These are phyloP conservation scores for Phaeolepiota aurea DNA, from an alignment of 768 basidiomycete genomes.

Conservation along the genomic window DNA sequence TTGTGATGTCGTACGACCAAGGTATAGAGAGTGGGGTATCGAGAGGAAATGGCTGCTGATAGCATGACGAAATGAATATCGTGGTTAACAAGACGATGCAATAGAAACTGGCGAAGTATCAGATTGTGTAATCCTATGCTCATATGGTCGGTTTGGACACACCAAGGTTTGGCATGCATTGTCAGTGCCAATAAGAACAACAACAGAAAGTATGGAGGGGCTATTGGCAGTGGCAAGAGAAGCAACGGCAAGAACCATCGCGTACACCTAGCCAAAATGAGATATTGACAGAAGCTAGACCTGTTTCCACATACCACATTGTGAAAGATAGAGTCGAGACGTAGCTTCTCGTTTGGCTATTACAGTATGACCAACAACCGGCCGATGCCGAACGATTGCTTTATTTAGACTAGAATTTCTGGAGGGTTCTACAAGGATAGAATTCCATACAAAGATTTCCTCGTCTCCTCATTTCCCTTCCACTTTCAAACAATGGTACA, in stretches of 20 bases:
- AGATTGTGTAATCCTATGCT: not conserved
- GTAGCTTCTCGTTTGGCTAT: constrained; percentile 2
- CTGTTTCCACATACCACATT: constrained; percentile 46
- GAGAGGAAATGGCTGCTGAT: constrained; percentile 77
- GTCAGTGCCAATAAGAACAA: constrained; percentile 72
- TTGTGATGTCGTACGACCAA: constrained; percentile 65
- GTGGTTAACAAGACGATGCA: constrained; percentile 77
- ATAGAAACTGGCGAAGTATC: constrained; percentile 52
- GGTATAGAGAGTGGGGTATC: constrained; percentile 54
- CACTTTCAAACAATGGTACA: constrained; percentile 25
- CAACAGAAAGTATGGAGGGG: constrained; percentile 71
- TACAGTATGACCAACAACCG: constrained; percentile 5
- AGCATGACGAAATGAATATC: constrained; percentile 82
- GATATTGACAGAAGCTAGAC: not conserved
- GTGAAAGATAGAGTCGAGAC: not conserved
- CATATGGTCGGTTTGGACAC: too few relatives aligned
- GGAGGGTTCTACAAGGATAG: constrained; percentile 29
- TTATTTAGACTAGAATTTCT: constrained; percentile 19
- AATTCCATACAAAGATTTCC: constrained; percentile 10
- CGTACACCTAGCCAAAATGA: constrained; percentile 54
- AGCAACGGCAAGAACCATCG: constrained; percentile 79
- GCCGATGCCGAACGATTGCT: constrained; percentile 1
- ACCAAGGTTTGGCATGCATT: constrained; percentile 83
- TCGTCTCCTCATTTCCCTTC: constrained; percentile 4
- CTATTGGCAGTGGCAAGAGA: constrained; percentile 70